These are phyloP conservation scores for Fusarium decemcellulare DNA, from an alignment of 2,329 filamentous ascomycete species.

Conservation along the genomic window DNA sequence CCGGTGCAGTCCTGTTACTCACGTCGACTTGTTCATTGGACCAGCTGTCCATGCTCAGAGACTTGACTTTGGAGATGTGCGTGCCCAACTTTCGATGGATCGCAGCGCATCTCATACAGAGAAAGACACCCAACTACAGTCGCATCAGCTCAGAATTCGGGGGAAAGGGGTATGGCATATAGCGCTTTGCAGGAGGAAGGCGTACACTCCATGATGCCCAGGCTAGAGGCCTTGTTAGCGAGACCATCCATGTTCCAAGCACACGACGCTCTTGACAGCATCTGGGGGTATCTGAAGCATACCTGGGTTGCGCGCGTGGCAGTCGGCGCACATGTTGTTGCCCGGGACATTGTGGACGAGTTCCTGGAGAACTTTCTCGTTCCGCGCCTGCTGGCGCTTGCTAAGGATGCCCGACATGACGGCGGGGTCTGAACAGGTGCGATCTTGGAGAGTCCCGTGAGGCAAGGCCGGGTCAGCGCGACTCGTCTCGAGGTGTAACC, in stretches of 20 bases:
- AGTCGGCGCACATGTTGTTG: constrained; percentile 96
- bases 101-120: constrained; percentile 97
- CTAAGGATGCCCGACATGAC: constrained; percentile 82
- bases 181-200: constrained; percentile 37
- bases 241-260: constrained; percentile 13
- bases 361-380: constrained; percentile 92
- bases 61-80: constrained; percentile 99
- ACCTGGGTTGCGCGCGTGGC: constrained; percentile 93
- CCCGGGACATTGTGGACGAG: constrained; percentile 86
- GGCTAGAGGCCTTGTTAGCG: constrained; percentile 65
- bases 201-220: constrained; percentile 98
- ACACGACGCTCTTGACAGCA: constrained; percentile 1
- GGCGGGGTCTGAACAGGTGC: constrained; percentile 18
- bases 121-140: constrained; percentile 87
- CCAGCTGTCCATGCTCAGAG: constrained; percentile 98
- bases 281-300: constrained; percentile 51
- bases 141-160: constrained; percentile 37
- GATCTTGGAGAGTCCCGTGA: constrained; percentile 8
- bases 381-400: constrained; percentile 98
- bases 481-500: constrained; percentile 34
- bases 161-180: constrained; percentile 4
- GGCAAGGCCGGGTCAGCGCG: constrained; percentile 20
- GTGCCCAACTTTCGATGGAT: constrained; percentile 97
- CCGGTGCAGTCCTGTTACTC: constrained; percentile 51
- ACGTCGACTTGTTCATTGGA: constrained; percentile 96